phyloP scores from a whole-genome alignment of 768 basidiomycete species.

The Tulasnella sp. region DNA sequence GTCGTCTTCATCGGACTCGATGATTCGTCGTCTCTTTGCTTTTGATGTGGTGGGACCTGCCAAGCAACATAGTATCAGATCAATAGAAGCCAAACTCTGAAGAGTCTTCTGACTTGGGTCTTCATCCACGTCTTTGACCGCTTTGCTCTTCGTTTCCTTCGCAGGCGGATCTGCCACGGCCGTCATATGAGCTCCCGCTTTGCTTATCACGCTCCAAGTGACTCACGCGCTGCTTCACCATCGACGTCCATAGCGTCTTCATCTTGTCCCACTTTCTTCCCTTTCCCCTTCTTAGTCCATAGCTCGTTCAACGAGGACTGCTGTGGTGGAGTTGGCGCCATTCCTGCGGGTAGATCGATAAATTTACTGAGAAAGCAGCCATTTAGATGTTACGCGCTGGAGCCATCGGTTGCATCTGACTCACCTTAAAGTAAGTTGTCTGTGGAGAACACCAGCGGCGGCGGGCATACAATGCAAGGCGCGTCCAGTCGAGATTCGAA shows the following conservation, averaged over 20 bases:
- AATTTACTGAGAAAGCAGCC: constrained; percentile 41
- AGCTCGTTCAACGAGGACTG: constrained; percentile 69
- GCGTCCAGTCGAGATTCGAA: constrained; percentile 1
- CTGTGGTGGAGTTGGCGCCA: constrained; percentile 57
- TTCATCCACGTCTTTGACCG: constrained; percentile 1
- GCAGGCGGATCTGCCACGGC: not conserved
- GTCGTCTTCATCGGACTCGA: constrained; percentile 33
- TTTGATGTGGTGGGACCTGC: not conserved
- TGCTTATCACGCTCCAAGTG: not conserved
- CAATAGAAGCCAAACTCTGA: not conserved
- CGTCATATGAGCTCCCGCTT: not conserved
- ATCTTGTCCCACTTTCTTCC: constrained; percentile 16
- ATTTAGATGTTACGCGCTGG: no score
- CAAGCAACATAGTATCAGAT: not conserved
- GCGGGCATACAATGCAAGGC: constrained; percentile 1
- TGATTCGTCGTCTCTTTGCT: constrained; percentile 28
- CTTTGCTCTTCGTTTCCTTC: constrained; percentile 5
- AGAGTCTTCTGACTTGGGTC: not conserved
- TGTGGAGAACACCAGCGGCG: not conserved
- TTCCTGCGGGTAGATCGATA: constrained; percentile 57
- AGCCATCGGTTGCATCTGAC: no score
- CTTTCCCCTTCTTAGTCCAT: constrained; percentile 46
- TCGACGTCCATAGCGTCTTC: constrained; percentile 19
- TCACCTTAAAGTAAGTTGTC: constrained; percentile 8
- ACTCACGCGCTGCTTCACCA: constrained; percentile 3